phyloP scores from a whole-genome alignment of 257 asterid genomes.

The Parsonsia alboflavescens region DNA sequence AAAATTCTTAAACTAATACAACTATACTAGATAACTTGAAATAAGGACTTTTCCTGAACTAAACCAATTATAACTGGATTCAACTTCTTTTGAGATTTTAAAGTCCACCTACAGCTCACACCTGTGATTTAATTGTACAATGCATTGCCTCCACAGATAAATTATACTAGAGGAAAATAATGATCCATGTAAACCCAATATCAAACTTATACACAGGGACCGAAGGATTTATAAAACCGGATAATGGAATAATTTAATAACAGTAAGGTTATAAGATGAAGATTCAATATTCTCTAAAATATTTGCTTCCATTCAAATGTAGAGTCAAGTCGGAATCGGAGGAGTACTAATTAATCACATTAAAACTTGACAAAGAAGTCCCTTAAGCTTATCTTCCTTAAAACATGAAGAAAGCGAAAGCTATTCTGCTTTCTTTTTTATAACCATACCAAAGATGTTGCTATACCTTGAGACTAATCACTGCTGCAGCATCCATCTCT shows the following conservation, averaged over 20 bases:
- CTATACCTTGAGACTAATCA: constrained; percentile 40
- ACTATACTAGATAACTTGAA: background rate
- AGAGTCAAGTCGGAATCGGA: background rate
- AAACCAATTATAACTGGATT: background rate
- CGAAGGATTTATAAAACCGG: background rate
- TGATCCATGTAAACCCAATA: background rate
- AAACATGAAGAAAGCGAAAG: background rate
- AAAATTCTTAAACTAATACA: background rate
- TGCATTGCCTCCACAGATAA: background rate
- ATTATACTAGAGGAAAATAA: background rate
- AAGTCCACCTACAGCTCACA: background rate
- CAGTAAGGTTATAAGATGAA: background rate
- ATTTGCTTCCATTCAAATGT: background rate
- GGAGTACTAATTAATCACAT: background rate
- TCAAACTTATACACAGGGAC: background rate
- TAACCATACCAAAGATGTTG: background rate
- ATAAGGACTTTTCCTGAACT: background rate
- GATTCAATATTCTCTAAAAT: background rate
- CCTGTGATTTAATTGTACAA: background rate
- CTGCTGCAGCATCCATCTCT: constrained; percentile 35
- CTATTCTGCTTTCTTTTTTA: background rate
- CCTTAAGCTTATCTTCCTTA: background rate
- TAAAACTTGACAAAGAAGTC: background rate
- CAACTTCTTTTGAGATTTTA: background rate
- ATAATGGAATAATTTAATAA: background rate